Evolutionary conservation across 345 rosid species (phyloP), one percentile per base, ranked within the genome.

Genomic region (Hibiscus trionum): DNA sequence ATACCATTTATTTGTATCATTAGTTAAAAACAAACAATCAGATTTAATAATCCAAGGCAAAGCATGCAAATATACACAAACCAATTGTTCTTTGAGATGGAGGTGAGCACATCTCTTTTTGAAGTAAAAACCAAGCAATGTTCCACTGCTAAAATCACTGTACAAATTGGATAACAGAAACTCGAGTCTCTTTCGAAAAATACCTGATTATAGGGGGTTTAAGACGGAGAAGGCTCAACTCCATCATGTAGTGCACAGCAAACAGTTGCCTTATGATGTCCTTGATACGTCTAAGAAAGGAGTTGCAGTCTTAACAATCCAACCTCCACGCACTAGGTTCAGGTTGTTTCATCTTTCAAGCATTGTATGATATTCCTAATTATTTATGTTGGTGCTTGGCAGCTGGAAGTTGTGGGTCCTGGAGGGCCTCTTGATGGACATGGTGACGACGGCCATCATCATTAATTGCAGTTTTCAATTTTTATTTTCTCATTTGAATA

Each of bases 211-310:
- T 31, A 21, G 24, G 21, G 69, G 35, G 16, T 58, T 86, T 82
- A 89, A 47, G 77, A 8, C 4, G 90, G 61, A 21, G 88, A 83
- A 1, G 86, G 79, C 70, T 88, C 92, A 0, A 90, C 92, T 62
- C 95, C 90, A 53, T 95, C 97, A 62, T 92, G 97, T 73, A 95
- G 91, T 12, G 99, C 99, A 80, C 96, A 90, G 74, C 99, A 95
- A n/a, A 87, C 88, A 66, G 94, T 85, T 58, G 98, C 95, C 72
- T 93, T 95, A 73, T 86, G 95, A 80, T 94, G 97, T 21, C 97
- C 96, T 82, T 92, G 97, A 77, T 92, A 92, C 27, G 81, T 86
- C 69, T 81, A 59, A 26, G 63, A 59, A 59, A 4, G n/a, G 27
- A 29, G 64, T 60, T 2, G 17, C n/a, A 27, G 15, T 27, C 37